These are phyloP conservation scores for Leccinellum luteum DNA, from an alignment of 768 basidiomycete genomes.

Conservation along the genomic window DNA sequence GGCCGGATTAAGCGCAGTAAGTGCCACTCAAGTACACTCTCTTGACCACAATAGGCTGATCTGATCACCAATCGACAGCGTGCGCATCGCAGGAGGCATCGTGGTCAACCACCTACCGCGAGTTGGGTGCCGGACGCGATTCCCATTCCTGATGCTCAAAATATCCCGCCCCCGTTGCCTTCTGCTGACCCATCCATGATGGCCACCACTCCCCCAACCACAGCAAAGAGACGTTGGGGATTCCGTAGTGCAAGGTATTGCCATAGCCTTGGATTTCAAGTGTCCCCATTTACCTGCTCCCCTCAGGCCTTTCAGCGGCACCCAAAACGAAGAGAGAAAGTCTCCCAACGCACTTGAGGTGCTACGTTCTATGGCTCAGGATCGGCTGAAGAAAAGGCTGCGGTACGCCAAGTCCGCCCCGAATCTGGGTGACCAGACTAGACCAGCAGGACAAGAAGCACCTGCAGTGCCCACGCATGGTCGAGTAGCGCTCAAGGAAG, in stretches of 20 bases:
- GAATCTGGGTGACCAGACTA: constrained; percentile 14
- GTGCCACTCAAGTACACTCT: neutral
- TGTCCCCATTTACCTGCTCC: neutral
- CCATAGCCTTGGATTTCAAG: neutral
- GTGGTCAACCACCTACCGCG: neutral
- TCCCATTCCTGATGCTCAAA: constrained; percentile 9
- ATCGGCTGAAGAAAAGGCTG: constrained; percentile 19
- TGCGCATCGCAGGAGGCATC: constrained; percentile 21
- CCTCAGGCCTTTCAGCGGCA: constrained; percentile 14
- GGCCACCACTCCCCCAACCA: neutral
- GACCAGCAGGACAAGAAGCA: neutral
- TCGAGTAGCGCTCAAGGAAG: neutral
- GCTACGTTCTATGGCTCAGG: constrained; percentile 14
- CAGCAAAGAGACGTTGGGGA: constrained; percentile 14
- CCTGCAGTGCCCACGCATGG: neutral
- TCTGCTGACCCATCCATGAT: constrained; percentile 3
- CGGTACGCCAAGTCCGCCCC: constrained; percentile 24
- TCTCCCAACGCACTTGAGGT: neutral
- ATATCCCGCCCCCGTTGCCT: neutral
- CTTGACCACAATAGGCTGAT: neutral
- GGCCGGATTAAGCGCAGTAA: constrained; percentile 22
- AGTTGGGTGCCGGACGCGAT: constrained; percentile 12
- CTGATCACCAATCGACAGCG: constrained; percentile 17
- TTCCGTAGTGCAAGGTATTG: constrained; percentile 22
- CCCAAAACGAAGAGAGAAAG: constrained; percentile 8